A percentile compares a stretch with the other conserved stretches of the same genome.
Conservation (phyloP, 1,139 yeast species). For the Eremothecium coryli region DNA sequence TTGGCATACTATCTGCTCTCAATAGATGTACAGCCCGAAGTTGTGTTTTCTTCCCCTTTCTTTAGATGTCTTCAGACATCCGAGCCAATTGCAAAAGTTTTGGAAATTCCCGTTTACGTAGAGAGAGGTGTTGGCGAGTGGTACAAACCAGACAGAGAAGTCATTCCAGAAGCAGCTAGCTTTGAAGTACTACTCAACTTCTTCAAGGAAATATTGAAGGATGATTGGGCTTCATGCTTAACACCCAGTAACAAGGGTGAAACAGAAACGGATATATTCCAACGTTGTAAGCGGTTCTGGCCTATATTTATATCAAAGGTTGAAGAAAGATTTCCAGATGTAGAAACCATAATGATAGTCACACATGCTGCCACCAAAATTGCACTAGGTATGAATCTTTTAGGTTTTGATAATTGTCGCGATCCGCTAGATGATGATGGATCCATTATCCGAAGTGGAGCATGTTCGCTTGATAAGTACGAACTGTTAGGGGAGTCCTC, state of each 20-base stretch:
- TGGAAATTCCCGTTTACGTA: slow-evolving; percentile 48
- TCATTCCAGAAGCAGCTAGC: slow-evolving; percentile 52
- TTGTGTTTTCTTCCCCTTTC: slow-evolving; percentile 72
- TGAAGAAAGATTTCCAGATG: slow-evolving; percentile 45
- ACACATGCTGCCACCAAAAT: slow-evolving; percentile 84
- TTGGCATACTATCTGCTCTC: slow-evolving; percentile 45
- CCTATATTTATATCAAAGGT: slow-evolving; percentile 41
- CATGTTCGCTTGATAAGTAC: slow-evolving; percentile 52
- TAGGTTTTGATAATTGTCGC: slow-evolving; percentile 40
- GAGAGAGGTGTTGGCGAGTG: slow-evolving; percentile 73
- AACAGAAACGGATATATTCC: slow-evolving; percentile 50
- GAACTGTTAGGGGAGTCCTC: slow-evolving; percentile 35
- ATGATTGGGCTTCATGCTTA: slow-evolving; percentile 41
- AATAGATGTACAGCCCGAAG: slow-evolving; percentile 46
- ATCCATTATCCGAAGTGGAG: slow-evolving; percentile 42
- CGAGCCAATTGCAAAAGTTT: slow-evolving; percentile 49
- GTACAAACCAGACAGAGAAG: slow-evolving; percentile 47
- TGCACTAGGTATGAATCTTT: slow-evolving; percentile 62
- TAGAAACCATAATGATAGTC: slow-evolving; percentile 49
- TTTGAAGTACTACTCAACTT: slow-evolving; percentile 39
- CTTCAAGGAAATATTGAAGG: slow-evolving; percentile 41
- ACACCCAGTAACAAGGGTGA: slow-evolving; percentile 62
- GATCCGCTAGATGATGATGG: slow-evolving; percentile 44
- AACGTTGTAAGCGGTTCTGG: slow-evolving; percentile 46
- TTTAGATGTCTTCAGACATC: slow-evolving; percentile 84